Base-by-base conservation (phyloP, 202 grass and related monocot genomes). In the Digitaria exilis region DNA sequence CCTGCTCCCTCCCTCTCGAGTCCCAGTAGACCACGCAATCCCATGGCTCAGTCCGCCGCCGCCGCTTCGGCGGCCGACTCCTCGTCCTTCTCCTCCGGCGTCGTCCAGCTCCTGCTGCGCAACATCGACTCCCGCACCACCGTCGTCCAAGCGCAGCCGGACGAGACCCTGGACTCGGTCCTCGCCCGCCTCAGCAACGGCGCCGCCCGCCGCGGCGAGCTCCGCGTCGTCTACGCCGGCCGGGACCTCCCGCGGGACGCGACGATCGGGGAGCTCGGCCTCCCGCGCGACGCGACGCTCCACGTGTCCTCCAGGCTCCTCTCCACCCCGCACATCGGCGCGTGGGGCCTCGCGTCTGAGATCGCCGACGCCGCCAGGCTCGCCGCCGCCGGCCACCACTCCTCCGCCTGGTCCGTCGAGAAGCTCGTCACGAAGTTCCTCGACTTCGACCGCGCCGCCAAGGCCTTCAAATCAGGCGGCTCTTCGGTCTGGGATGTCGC, bases 91-190 rank as follows among this genome's bases (percentile, higher is more conserved):
- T n/a, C n/a, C n/a, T 39, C 37, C 37, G 37, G 37, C 37, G 22
- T 5, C 42, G 22, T 72, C 69, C 69, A 72, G 69, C 16, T 72
- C 45, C 26, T 72, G 15, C 7, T 72, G 4, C 44, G 45, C 8
- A 72, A 72, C 69, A 72, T 72, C 28, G 45, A 72, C 45, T 72
- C 69, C 69, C 45, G 44, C 3, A 72, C 69, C 44, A 50, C 12
- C 26, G 28, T 72, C 16, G 18, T 72, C 26, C 15, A 16, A 26
- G 45, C 69, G 44, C 69, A 11, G 45, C 45, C 0, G 0, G 45
- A 31, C 14, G 69, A 72, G 8, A 72, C 69, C 3, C 9, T 72
- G 26, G 69, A 51, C 9, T 29, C 25, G 7, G 45, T 72, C 44
- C 44, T 72, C 44, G 45, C 5, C 7, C 69, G 69, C 69, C 44